Evolutionary conservation across 441 rosid species (phyloP), one percentile per base, ranked within the genome.

Genomic region (Populus hybrid): DNA sequence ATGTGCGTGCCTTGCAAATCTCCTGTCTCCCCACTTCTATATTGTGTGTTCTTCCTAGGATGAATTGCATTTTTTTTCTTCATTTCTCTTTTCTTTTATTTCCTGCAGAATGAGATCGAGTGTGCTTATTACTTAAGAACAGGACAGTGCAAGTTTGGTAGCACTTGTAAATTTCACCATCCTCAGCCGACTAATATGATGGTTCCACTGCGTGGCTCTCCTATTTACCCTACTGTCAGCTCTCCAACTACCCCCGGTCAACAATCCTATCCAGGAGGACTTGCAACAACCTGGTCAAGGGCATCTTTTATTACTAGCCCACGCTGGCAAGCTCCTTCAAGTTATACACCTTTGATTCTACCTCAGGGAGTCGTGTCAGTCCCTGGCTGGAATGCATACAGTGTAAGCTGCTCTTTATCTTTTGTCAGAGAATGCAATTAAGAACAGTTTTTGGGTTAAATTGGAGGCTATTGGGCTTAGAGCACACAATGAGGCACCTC

Each of bases 321-420:
- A 69, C 91, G 98, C 32, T 96, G 98, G 99, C 99, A 96, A 86
- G 97, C 89, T 72, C 98, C 98, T 72, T 94, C 98, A 61, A 90
- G 89, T 76, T 96, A 87, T 66, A 76, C 99, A 7, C 90, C 99
- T 53, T 76, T 96, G 71, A 87, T 96, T 83, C 80, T 94, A 76
- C 95, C 98, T 80, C 99, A 94, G 81, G 99, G 98, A 76, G 85
- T 96, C 81, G 93, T 93, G 38, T 89, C 99, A 6, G 92, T 96
- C 80, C 98, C 94, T 59, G 96, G 97, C 72, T 96, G 99, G 99
- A 96, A 90, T 79, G 79, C 97, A 63, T 93, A 94, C 90, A 90
- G 88, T 71, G 99, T 96, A 91, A 88, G 92, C 68, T 83, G 74
- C 83, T 59, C 67, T 6, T 11, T 67, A 14, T 46, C 53, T 46